Base-by-base conservation (phyloP, 371 early-diverging fungal species). In the Blakeslea trispora region DNA sequence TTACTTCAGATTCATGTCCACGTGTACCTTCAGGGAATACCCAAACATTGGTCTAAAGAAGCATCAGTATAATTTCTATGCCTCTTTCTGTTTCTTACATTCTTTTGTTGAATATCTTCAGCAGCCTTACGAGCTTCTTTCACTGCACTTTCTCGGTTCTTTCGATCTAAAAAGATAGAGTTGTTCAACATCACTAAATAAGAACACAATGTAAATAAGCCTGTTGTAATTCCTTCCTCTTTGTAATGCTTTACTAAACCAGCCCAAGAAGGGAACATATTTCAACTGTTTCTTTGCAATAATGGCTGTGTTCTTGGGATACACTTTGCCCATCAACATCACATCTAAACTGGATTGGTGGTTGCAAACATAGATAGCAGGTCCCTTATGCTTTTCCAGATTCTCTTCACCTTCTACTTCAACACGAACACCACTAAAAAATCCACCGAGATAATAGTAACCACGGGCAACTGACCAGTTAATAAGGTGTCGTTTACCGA, bases 21-120 rank as follows among this genome's bases (percentile, higher is more conserved):
- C 97, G 89, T 5, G 97, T 97, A 45, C 97, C 98, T 73, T 97
- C 98, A 15, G 97, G 95, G 77, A 86, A 96, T 53, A 97, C 81
- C 81, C 86, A 93, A 14, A 96, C 88, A 22, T 88, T 85, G 22
- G 81, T 79, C 80, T 91, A 37, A 28, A 3, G 7, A 7, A 28
- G 7, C 37, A 13, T 32, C 10, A 6, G 10, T 32, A 10, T n/a
- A 32, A 10, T 32, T 10, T 32, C 32, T 32, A 32, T 32, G 5
- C 32, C 32, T 32, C 32, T 32, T 32, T 5, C 5, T 32, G 5
- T 9, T 4, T 7, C 37, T 37, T 37, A 37, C 37, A 37, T 37
- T 81, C 57, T 90, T 84, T 48, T 81, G 76, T 54, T 85, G 83
- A 67, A 97, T 86, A 54, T 80, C 80, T 0, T 79, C 69, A 14